Evolutionary conservation across 2,329 filamentous ascomycete species (phyloP).

Genomic region (Pestalotiopsis sp.): DNA sequence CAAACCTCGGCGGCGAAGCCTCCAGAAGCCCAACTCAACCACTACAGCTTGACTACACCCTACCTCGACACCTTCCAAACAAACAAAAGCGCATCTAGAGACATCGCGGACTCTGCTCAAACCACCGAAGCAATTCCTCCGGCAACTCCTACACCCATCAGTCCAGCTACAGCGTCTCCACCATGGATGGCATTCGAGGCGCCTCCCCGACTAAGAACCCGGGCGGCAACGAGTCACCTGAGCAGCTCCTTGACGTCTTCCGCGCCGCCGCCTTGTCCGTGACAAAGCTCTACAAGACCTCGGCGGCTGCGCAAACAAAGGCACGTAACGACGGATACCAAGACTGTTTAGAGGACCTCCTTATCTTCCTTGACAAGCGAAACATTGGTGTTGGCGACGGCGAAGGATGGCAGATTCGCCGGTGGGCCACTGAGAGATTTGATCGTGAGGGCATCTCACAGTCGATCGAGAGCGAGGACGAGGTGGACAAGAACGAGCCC

Average conservation of each 20-base stretch:
- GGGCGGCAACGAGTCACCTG: slow-evolving; percentile 49
- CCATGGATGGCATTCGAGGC: slow-evolving; percentile 31
- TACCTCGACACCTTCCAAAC: neutral
- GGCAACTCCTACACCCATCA: neutral
- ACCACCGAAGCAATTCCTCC: neutral
- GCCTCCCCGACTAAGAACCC: slow-evolving; percentile 32
- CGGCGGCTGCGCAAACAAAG: slow-evolving; percentile 74
- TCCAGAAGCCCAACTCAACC: neutral
- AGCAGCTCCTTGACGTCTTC: slow-evolving; percentile 83
- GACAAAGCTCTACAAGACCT: slow-evolving; percentile 94
- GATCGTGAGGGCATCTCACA: slow-evolving; percentile 61
- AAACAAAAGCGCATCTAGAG: neutral
- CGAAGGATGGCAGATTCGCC: slow-evolving; percentile 67
- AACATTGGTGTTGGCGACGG: slow-evolving; percentile 78
- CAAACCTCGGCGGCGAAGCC: slow-evolving; percentile 4
- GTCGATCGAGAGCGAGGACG: slow-evolving; percentile 69
- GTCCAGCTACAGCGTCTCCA: neutral
- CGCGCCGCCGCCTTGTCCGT: slow-evolving; percentile 90
- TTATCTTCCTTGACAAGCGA: slow-evolving; percentile 83
- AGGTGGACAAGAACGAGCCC: slow-evolving; percentile 64
- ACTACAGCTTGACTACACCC: neutral
- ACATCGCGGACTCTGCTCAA: neutral
- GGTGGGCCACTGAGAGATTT: slow-evolving; percentile 70
- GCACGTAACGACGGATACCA: slow-evolving; percentile 85
- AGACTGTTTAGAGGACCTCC: slow-evolving; percentile 87